Evolutionary conservation across 2,329 filamentous ascomycete species (phyloP).

Genomic region (Akanthomyces muscarius): DNA sequence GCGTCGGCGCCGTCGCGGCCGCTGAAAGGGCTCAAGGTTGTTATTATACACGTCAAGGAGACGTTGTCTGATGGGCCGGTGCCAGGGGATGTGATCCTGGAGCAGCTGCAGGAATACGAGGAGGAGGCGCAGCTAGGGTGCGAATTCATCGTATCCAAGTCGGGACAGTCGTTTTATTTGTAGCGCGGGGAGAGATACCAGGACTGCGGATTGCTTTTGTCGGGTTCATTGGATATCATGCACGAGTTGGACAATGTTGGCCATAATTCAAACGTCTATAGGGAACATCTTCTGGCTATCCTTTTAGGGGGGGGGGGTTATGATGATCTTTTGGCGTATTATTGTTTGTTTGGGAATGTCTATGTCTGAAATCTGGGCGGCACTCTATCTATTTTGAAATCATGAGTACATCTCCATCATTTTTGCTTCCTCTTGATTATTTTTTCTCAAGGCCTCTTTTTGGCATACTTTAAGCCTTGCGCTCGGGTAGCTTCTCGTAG

Average conservation of each 20-base stretch:
- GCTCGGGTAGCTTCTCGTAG: constrained; percentile 45
- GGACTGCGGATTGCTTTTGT: background rate
- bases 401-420: background rate
- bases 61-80: constrained; percentile 67
- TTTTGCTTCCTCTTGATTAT: background rate
- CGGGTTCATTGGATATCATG: constrained; percentile 14
- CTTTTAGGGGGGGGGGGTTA: too few relatives aligned
- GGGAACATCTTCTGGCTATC: background rate
- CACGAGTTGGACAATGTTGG: background rate
- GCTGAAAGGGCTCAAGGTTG: constrained; percentile 69
- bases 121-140: constrained; percentile 66
- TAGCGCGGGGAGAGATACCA: constrained; percentile 24
- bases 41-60: constrained; percentile 95
- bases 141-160: constrained; percentile 68
- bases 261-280: background rate
- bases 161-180: constrained; percentile 57
- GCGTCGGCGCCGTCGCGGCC: constrained; percentile 36
- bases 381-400: constrained; percentile 1
- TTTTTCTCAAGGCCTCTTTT: background rate
- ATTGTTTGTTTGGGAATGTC: background rate
- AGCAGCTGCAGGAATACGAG: constrained; percentile 65
- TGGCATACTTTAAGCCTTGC: background rate
- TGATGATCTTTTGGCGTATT: background rate
- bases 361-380: background rate
- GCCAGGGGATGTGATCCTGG: constrained; percentile 61